These are phyloP conservation scores for Panaeolus cyanescens DNA, from an alignment of 768 basidiomycete genomes.

Conservation along the genomic window DNA sequence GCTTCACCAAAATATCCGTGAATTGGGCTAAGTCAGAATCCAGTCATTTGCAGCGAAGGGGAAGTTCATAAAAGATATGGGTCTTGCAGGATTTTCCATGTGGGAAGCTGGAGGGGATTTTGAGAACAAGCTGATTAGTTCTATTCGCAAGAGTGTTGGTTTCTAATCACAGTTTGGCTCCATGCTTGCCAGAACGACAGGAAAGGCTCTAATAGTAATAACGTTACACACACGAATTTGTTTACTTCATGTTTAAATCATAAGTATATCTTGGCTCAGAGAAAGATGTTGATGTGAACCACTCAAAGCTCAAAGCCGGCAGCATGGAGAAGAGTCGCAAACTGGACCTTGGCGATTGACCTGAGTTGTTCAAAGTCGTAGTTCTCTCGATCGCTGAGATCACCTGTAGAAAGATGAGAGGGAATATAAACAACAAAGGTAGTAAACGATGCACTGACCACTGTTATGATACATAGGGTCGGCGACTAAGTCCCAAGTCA, in stretches of 20 bases:
- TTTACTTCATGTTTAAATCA: background rate
- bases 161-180: constrained; percentile 13
- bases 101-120: constrained; percentile 76
- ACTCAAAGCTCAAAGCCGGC: constrained; percentile 55
- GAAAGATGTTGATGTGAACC: background rate
- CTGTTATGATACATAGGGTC: constrained; percentile 92
- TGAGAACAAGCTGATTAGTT: constrained; percentile 44
- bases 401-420: constrained; percentile 44
- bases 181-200: background rate
- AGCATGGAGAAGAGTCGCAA: constrained; percentile 69
- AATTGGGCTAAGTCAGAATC: background rate
- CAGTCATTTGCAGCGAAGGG: constrained; percentile 56
- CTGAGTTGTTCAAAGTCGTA: constrained; percentile 84
- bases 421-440: background rate
- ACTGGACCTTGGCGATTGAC: constrained; percentile 85
- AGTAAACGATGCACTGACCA: constrained; percentile 39
- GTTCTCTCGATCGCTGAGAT: constrained; percentile 75
- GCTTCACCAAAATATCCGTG: background rate
- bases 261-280: background rate
- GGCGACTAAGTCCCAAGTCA: constrained; percentile 49
- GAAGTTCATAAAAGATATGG: constrained; percentile 50
- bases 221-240: background rate
- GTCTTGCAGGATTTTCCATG: constrained; percentile 65
- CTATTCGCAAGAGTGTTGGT: constrained; percentile 36
- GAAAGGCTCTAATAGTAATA: background rate